Percentiles rank a stretch among this genome's conserved stretches.
These are phyloP conservation scores for Russula abietina DNA, from an alignment of 768 basidiomycete species.

Conservation along the genomic window DNA sequence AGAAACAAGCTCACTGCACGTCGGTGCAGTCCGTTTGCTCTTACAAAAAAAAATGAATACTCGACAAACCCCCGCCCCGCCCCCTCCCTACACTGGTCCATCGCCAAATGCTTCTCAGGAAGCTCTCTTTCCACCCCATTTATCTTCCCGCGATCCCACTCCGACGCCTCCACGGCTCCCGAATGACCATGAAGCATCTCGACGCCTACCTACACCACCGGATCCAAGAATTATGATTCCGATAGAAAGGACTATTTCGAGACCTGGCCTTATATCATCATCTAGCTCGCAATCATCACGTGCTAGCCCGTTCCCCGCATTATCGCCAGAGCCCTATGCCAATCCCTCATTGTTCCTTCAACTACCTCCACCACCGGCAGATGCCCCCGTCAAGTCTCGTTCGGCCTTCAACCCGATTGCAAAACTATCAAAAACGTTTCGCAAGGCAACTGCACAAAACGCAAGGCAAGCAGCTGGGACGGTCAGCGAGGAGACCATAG, in stretches of 20 bases:
- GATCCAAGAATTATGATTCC: not conserved
- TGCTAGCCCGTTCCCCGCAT: not conserved
- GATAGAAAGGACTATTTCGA: not conserved
- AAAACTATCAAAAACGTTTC: not conserved
- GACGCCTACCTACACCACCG: not conserved
- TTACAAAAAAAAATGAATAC: not conserved
- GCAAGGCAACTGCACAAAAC: not conserved
- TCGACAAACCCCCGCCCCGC: not conserved
- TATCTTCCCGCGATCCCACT: not conserved
- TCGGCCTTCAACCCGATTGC: constrained; percentile 5
- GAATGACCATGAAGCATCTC: not conserved
- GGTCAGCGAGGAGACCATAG: not conserved
- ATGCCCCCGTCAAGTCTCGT: not conserved
- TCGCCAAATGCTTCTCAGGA: not conserved
- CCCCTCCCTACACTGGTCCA: constrained; percentile 4
- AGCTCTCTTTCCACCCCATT: not conserved
- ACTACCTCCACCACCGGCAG: not conserved
- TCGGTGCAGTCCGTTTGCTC: not conserved
- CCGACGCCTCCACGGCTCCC: not conserved
- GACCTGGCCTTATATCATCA: not conserved
- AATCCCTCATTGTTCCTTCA: not conserved
- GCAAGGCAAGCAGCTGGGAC: not conserved
- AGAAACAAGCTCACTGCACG: not conserved
- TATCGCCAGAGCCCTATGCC: not conserved
- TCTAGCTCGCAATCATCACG: not conserved